Evolutionary conservation across 1,139 yeast genomes (phyloP), one percentile per base, ranked within the genome.

Genomic region (Kodamaea arcana): DNA sequence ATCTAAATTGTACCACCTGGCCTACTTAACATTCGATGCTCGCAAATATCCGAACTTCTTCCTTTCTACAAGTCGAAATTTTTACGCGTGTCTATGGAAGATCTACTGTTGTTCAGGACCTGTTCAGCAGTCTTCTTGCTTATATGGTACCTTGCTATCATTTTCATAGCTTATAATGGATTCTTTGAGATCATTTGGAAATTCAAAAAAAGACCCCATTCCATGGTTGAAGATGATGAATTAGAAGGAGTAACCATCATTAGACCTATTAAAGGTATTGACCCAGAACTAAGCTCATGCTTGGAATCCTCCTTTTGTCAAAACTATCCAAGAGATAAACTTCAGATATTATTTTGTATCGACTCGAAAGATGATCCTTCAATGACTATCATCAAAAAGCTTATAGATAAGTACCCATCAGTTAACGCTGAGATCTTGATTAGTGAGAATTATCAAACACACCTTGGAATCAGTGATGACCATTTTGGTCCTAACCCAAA

Each of bases 401-500:
- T 88, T 15, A 65, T 83, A 11, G 48, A 51, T 1, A 69, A 67
- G 42, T 78, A 80, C 54, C 82, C 87, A 0, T 51, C 67, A 3
- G 65, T 80, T 4, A 80, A 83, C 49, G 73, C 88, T 15, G 66
- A 68, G 36, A 62, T 87, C 4, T 54, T 86, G 40, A 56, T 83
- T 1, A 76, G 72, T 16, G 60, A 59, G 31, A 50, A 53, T 14
- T 56, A 68, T 15, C 58, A 62, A 25, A 62, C 57, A 2, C 32
- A 32, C 7, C 39, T 43, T 6, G 42, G 43, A 15, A 15, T 24
- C 21, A 52, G 61, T 25, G 56, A 57, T 24, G 78, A 72, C 36
- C 72, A 72, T 46, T 82, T 65, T 48, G 96, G 95, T 1, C 94
- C 95, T 2, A 87, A 87, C 51, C 97, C 97, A 9, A 87, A 87